Evolutionary conservation across 2,329 filamentous ascomycete genomes (phyloP), one percentile per base, ranked within the genome.

Genomic region (Sphaerostilbella broomeana): DNA sequence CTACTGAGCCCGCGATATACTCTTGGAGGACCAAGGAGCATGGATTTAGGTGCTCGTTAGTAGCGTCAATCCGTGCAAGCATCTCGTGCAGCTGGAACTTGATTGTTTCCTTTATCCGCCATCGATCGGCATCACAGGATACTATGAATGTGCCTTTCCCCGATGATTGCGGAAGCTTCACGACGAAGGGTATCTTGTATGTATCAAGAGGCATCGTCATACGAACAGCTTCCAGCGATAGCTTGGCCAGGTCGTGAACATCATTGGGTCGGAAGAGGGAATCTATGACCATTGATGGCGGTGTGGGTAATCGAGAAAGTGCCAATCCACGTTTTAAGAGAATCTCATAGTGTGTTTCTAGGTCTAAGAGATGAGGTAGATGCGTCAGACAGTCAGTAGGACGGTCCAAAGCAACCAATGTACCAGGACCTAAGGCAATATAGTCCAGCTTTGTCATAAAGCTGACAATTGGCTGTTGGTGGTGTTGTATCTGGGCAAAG

Each of bases 291-390:
- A 10, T 19, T 4, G 39, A 36, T 5, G 24, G n/a, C 7, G 39
- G 39, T 5, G 25, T 31, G 5, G 32, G 26, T 10, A 42, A 19
- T 5, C 26, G 19, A 2, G 39, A 42, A 6, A 17, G 32, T 10
- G 39, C 33, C 19, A 42, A 18, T 9, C 27, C 39, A 26, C 39
- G 39, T 33, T 42, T 42, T 2, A 33, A 42, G 6, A 36, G 33
- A 15, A 37, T 21, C 33, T 27, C 26, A 25, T 42, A 42, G 15
- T 37, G 34, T 9, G 27, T 26, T 17, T 42, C 40, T 17, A 28
- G 40, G 27, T 38, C 22, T 4, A 33, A 22, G n/a, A 38, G 19
- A 12, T 33, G 28, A n/a, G 40, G 40, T 9, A 42, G 27, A 21
- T 38, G 40, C 26, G 21, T 11, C 17, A 38, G 12, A 11, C 20